Evolutionary conservation across 805 yeast genomes (phyloP), one percentile per base, ranked within the genome.

Genomic region (Candida succiphila): DNA sequence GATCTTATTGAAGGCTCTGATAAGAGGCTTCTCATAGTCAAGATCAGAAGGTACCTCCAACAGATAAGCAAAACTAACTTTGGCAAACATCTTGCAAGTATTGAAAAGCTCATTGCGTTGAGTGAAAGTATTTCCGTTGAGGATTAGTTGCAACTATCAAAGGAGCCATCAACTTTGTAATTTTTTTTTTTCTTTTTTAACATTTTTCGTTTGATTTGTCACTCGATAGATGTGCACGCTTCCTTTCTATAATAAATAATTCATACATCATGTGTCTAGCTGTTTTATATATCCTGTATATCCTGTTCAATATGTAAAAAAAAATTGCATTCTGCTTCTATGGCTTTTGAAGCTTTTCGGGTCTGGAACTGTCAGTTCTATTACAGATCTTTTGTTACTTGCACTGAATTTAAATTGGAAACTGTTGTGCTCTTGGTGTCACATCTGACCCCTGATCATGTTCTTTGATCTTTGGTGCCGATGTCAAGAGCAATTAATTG

Each of bases 51-150:
- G 33, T 88, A 84, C 49, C 65, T 89, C 57, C 79, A 80, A 43
- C 73, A 76, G 44, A 73, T 86, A 34, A 74, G 78, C 37, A 76
- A 75, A 54, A 71, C 72, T 34, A 68, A 71, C 33, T 78, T 75
- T 48, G 94, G 94, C 16, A 85, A 85, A 60, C 94, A 85, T 49
- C 62, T 84, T 42, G 88, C 87, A 4, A 76, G 86, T 18, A 85
- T 83, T 42, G 94, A 84, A 52, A 79, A 81, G 52, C 65, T 78
- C 61, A 68, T 72, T 39, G 66, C 68, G 9, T 67, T 73, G 34
- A 71, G 76, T 24, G 76, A 72, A 40, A 61, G 67, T 13, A 52
- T 44, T 28, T 42, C 44, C 19, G 43, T 35, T 17, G 12, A 29
- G 10, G 31, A 29, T 14, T 29, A 29, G 13, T 21, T 21, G 4